These are phyloP conservation scores for Narthecium ossifragum DNA, from an alignment of 106 monocot genomes.

Conservation along the genomic window DNA sequence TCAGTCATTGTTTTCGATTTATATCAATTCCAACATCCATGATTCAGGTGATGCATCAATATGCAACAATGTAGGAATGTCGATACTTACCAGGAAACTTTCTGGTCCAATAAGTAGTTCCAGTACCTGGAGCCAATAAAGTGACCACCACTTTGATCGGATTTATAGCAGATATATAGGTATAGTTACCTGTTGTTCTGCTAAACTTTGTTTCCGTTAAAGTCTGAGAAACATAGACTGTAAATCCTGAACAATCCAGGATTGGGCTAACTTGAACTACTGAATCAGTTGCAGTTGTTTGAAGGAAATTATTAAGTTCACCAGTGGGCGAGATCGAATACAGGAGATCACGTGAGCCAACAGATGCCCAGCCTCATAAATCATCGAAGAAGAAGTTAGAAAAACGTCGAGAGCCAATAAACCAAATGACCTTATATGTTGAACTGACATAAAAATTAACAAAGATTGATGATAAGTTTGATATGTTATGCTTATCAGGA, in stretches of 20 bases:
- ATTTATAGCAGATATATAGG: constrained; percentile 63
- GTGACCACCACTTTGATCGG: constrained; percentile 38
- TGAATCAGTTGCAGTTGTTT: constrained; percentile 47
- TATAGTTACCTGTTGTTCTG: constrained; percentile 31
- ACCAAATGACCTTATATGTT: too few relatives aligned
- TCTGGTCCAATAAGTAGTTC: constrained; percentile 68
- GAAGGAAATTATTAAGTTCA: constrained; percentile 49
- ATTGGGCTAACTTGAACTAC: constrained; percentile 61
- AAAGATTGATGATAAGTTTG: too few relatives aligned
- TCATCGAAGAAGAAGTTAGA: too few relatives aligned
- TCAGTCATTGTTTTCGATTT: too few relatives aligned
- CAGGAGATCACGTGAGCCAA: constrained; percentile 70
- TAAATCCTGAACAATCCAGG: constrained; percentile 83
- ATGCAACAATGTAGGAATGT: too few relatives aligned
- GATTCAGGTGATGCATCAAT: background rate
- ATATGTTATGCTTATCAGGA: too few relatives aligned
- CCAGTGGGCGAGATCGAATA: constrained; percentile 82
- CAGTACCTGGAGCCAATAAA: constrained; percentile 71
- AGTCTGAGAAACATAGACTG: constrained; percentile 58
- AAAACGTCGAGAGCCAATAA: too few relatives aligned
- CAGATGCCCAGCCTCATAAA: constrained; percentile 85
- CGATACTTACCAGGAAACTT: constrained; percentile 41
- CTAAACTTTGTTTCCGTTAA: constrained; percentile 42
- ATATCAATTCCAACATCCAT: background rate
- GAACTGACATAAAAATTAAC: too few relatives aligned